Conservation (phyloP, 139 green algal species). For the Tetradesmus obliquus region DNA sequence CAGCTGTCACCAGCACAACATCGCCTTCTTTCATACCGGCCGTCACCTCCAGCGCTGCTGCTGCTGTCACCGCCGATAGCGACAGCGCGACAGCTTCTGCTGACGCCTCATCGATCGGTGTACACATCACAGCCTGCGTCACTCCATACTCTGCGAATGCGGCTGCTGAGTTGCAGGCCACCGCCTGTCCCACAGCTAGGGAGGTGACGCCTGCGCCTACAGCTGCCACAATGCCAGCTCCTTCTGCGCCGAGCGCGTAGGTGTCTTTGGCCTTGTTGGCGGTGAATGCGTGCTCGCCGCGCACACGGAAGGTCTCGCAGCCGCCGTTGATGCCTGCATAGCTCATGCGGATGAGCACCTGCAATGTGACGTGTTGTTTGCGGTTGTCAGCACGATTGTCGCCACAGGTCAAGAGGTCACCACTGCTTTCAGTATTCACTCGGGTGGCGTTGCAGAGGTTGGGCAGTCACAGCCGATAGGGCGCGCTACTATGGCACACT, state of each 20-base stretch:
- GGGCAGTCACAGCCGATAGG: too few relatives aligned
- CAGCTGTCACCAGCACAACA: slow-evolving; percentile 72
- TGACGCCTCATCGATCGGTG: slow-evolving; percentile 3
- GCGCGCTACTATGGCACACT: too few relatives aligned
- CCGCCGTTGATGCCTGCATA: slow-evolving; percentile 79
- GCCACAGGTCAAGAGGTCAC: neutral
- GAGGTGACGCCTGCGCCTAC: slow-evolving; percentile 46
- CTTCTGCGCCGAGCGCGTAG: slow-evolving; percentile 75
- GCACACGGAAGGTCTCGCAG: slow-evolving; percentile 77
- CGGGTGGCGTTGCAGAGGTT: too few relatives aligned
- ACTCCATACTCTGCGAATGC: slow-evolving; percentile 66
- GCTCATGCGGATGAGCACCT: slow-evolving; percentile 68
- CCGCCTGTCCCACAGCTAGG: slow-evolving; percentile 57
- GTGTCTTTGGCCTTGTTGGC: slow-evolving; percentile 43
- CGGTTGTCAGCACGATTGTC: too few relatives aligned
- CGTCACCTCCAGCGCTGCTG: slow-evolving; percentile 59
- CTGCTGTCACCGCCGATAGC: slow-evolving; percentile 66
- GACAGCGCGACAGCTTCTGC: slow-evolving; percentile 56
- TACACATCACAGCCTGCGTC: slow-evolving; percentile 42
- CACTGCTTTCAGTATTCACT: too few relatives aligned
- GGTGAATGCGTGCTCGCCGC: slow-evolving; percentile 61
- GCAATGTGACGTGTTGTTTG: neutral
- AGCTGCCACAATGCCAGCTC: slow-evolving; percentile 62
- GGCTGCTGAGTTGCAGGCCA: slow-evolving; percentile 57
- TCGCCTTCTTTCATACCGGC: slow-evolving; percentile 61